These are phyloP conservation scores for Trichoderma orchidacearum DNA, from an alignment of 495 filamentous ascomycete genomes.

Conservation along the genomic window DNA sequence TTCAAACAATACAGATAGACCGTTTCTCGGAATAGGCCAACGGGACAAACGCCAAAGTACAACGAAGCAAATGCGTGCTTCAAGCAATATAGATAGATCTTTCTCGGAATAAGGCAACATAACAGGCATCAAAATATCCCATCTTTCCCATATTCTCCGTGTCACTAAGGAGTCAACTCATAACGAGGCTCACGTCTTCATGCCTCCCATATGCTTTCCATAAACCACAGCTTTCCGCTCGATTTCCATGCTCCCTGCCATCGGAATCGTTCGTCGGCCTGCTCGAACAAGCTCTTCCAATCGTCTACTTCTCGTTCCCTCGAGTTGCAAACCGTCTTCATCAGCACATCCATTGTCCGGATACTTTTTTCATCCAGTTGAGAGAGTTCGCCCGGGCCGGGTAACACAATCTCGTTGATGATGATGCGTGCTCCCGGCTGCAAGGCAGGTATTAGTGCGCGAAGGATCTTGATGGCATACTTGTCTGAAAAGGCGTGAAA, in stretches of 20 bases:
- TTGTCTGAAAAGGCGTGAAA: conserved; percentile 46
- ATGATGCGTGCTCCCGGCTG: conserved; percentile 37
- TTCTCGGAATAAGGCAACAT: no score
- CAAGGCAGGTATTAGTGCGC: conserved; percentile 38
- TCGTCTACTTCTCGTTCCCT: conserved; percentile 36
- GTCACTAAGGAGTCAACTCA: no score
- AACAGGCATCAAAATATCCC: no score
- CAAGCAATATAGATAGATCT: no score
- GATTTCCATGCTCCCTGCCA: neutral
- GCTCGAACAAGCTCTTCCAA: conserved; percentile 32
- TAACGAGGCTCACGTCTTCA: no score
- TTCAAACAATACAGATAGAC: no score
- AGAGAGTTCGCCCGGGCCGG: conserved; percentile 23
- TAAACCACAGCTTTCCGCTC: neutral
- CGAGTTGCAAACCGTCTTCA: conserved; percentile 39
- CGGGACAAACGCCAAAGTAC: no score
- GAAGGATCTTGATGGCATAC: conserved; percentile 38
- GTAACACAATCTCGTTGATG: conserved; percentile 39
- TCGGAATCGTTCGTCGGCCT: conserved; percentile 23
- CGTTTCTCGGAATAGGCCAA: no score
- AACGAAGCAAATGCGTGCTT: no score
- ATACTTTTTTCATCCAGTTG: conserved; percentile 35
- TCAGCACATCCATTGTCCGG: conserved; percentile 42
- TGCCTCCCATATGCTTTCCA: neutral
- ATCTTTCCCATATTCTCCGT: no score